A percentile compares a stretch with the other conserved stretches of the same genome.
Evolutionary conservation across 208 protist species (phyloP).

Genomic region (Acanthamoeba lenticulata): DNA sequence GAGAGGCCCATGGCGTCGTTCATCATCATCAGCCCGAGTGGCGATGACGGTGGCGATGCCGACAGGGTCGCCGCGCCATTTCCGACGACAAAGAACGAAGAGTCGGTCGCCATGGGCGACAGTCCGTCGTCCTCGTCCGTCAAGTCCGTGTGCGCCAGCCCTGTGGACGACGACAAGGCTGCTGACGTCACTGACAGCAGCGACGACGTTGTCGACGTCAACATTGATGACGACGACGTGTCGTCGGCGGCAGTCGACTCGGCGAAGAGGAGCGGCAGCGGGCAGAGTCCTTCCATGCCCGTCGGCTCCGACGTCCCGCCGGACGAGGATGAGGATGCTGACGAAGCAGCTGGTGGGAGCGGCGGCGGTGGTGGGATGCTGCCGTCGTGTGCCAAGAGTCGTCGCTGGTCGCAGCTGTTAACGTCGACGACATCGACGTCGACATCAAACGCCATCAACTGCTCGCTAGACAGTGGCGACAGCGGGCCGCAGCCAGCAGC

Average conservation of each 20-base stretch:
- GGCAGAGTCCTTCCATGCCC: not conserved
- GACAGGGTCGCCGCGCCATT: not conserved
- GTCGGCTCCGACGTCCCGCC: not conserved
- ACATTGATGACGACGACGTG: too few relatives aligned
- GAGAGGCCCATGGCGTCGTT: not conserved
- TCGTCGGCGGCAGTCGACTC: too few relatives aligned
- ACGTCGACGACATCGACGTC: too few relatives aligned
- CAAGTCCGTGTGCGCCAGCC: too few relatives aligned
- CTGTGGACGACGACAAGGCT: not conserved
- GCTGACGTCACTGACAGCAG: too few relatives aligned
- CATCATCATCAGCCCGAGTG: not conserved
- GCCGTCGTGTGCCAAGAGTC: not conserved
- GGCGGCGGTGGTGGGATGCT: not conserved
- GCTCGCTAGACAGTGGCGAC: too few relatives aligned
- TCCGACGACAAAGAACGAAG: not conserved
- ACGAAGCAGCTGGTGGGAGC: not conserved
- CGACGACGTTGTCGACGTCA: too few relatives aligned
- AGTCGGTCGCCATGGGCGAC: constrained; percentile 22
- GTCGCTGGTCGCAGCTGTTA: too few relatives aligned
- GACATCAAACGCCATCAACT: too few relatives aligned
- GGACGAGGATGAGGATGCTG: not conserved
- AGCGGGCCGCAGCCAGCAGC: too few relatives aligned
- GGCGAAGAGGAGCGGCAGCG: not conserved
- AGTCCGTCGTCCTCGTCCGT: too few relatives aligned
- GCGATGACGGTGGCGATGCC: not conserved